Percentiles rank a stretch among this genome's conserved stretches.
phyloP scores from a whole-genome alignment of 148 eudicot genomes.

The Silene conica region DNA sequence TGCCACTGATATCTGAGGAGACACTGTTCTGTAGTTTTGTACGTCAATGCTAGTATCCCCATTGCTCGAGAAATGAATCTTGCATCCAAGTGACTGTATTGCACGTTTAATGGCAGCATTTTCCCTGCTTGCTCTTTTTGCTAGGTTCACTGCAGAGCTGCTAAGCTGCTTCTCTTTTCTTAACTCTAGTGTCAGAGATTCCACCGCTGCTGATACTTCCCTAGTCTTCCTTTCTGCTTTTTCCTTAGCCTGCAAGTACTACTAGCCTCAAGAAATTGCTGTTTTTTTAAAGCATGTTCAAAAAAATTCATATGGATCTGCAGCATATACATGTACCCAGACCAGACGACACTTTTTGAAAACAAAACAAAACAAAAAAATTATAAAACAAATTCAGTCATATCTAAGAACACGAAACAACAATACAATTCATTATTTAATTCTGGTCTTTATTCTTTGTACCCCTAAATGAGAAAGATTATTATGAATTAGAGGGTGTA shows the following conservation, averaged over 20 bases:
- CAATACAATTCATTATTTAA: too few species aligned
- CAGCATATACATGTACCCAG: neutral
- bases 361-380: neutral
- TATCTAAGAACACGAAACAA: neutral
- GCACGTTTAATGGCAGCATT: slow-evolving; percentile 82
- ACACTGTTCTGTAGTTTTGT: slow-evolving; percentile 44
- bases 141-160: slow-evolving; percentile 62
- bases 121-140: slow-evolving; percentile 63
- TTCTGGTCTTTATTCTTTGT: too few species aligned
- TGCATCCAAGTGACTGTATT: slow-evolving; percentile 81
- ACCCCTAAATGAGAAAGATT: too few species aligned
- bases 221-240: slow-evolving; percentile 59
- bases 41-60: slow-evolving; percentile 68
- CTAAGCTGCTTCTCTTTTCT: slow-evolving; percentile 63
- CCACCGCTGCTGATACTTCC: slow-evolving; percentile 47
- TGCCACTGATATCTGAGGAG: slow-evolving; percentile 38
- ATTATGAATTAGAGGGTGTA: too few species aligned
- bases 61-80: slow-evolving; percentile 65
- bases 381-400: neutral
- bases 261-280: slow-evolving; percentile 13
- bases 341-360: neutral
- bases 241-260: slow-evolving; percentile 70
- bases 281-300: neutral
- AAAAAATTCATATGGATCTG: neutral
- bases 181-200: slow-evolving; percentile 59